Base-by-base conservation (phyloP, 2,329 filamentous ascomycete species). In the Periconia sp. region DNA sequence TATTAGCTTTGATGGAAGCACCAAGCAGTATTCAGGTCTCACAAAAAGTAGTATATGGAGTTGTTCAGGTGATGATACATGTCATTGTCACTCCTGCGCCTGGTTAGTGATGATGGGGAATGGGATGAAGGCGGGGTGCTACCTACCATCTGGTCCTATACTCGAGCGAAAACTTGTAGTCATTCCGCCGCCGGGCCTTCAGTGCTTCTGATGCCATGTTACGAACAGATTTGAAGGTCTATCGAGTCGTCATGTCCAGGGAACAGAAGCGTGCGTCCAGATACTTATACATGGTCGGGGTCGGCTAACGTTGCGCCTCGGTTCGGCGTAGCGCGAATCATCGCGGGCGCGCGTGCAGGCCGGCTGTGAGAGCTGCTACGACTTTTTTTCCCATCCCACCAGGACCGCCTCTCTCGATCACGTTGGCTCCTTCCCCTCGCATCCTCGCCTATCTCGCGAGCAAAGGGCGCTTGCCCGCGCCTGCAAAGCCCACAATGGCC, bases 31-130 rank as follows among this genome's bases (percentile, higher is more conserved):
- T 15, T 36, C n/a, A 35, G 12, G 13, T 55, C 76, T 65, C 69
- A 85, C 79, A 95, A 79, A 50, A 88, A 86, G 59, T 88, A 88
- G 71, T 96, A 96, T 40, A 94, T 80, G 28, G 85, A 88, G 66
- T 95, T 96, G 74, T 96, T 96, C 78, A 95, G 84, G 67, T 97
- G 92, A 48, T 89, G 81, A 70, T 94, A 96, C 88, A 95, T 94
- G 74, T 96, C 91, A 66, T 95, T 95, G 71, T 96, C 91, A 68
- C 83, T 85, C 89, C 89, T 92, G 41, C 30, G 10, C 18, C 29
- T 17, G 23, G 53, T 61, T 19, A 61, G 52, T 28, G 15, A 13
- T 16, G 3, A 15, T 25, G 13, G 15, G 26, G 15, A 17, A 32
- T 18, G 22, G n/a, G 15, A n/a, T 10, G 10, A 18, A 37, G 19